Evolutionary conservation across 73 alveolate genomes (phyloP).

Genomic region (Tetrahymena borealis): DNA sequence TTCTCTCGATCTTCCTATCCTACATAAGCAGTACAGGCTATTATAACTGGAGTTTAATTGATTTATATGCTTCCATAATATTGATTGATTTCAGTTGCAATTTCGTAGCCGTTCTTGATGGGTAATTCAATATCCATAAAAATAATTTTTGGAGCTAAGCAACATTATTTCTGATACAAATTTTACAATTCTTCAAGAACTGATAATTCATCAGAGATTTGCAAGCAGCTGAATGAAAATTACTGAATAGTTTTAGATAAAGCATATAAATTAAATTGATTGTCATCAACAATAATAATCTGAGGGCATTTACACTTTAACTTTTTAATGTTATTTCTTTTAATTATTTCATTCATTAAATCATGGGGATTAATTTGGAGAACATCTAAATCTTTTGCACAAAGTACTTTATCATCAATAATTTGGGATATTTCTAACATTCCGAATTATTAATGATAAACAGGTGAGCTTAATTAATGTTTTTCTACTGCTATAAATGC

Average conservation of each 20-base stretch:
- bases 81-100: not conserved
- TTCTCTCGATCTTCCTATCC: slow-evolving; percentile 1
- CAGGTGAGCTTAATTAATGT: no score
- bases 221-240: not conserved
- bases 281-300: not conserved
- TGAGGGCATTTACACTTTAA: not conserved
- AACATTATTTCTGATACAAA: not conserved
- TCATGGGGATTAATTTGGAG: not conserved
- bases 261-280: not conserved
- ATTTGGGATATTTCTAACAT: no score
- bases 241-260: not conserved
- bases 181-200: not conserved
- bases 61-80: not conserved
- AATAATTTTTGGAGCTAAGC: not conserved
- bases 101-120: slow-evolving; percentile 22
- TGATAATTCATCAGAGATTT: not conserved
- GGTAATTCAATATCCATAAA: slow-evolving; percentile 49
- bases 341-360: not conserved
- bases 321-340: not conserved
- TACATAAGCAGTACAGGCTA: slow-evolving; percentile 37
- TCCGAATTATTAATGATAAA: no score
- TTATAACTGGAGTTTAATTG: not conserved
- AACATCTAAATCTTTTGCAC: not conserved
- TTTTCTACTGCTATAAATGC: no score
- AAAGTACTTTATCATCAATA: not conserved